Evolutionary conservation across 495 filamentous ascomycete species (phyloP), one percentile per base, ranked within the genome.

Genomic region (Bombardia bombarda): DNA sequence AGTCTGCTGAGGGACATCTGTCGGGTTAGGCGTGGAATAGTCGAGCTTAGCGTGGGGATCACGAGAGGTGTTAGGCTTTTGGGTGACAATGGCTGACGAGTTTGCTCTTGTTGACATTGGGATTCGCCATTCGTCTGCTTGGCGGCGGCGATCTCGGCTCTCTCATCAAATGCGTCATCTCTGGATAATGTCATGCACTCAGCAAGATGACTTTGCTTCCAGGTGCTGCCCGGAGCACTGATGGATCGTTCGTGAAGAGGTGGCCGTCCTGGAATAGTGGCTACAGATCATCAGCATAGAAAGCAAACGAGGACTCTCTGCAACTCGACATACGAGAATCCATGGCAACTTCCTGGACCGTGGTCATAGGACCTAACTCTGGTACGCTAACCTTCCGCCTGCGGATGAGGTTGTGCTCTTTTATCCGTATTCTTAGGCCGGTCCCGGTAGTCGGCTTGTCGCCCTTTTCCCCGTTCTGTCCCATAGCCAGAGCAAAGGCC

Each of bases 241-340:
- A 72, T 76, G 26, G 80, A 83, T 49, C 82, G 69, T 60, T 83
- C 79, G 57, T 83, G 79, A 20, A 82, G 55, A 13, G 81, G 72
- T 39, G 77, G 79, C 24, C 79, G 74, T 22, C 80, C 83, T 24
- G 83, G 83, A 43, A 87, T 83, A 20, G 83, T 86, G 47, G 83
- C 83, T 87, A 34, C 45, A 20, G 23, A 18, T 50, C 67, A 64
- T 60, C 32, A 64, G 56, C 36, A 30, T 26, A 24, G 20, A 12
- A 25, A 19, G 31, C 22, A 33, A 12, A 32, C 21, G n/a, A 14
- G 12, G 22, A 32, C 7, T 19, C 7, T 23, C 14, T 17, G n/a
- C 24, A 35, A 28, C 6, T 16, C 10, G 2, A 72, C 83, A 69
- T 75, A 87, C 83, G 83, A 55, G 83, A 86, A 61, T 87, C 83